Base-by-base conservation (phyloP, 2,329 filamentous ascomycete species). In the Chaetomium strumarium region DNA sequence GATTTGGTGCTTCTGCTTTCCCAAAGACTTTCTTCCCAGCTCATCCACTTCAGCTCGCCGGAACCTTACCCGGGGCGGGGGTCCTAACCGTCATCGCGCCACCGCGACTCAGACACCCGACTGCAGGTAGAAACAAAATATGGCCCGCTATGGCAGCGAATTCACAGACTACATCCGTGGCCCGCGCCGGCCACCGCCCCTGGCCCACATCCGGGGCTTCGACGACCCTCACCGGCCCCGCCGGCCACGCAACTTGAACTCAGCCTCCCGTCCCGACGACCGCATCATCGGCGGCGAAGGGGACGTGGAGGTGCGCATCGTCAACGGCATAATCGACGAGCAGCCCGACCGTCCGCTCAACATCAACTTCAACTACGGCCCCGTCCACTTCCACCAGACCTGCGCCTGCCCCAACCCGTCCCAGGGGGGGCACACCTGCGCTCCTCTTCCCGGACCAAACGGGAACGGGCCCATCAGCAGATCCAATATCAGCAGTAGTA, bases 361-460 rank as follows among this genome's bases (percentile, higher is more conserved):
- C 44, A 33, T 58, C 20, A 47, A 58, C 30, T 51, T 60, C 45
- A 58, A 59, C 49, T 56, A 55, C 33, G 54, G 52, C 14, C 48
- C 45, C 33, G 46, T 58, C 41, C 33, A 52, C 30, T 36, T 51
- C 54, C 40, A 51, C 46, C 54, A 51, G 10, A 20, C 34, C 12
- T n/a, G n/a, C n/a, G 3, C 29, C 12, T 47, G 49, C 31, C 46
- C 44, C 39, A 20, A 34, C 34, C 33, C 17, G 2, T 12, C 31
- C 10, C 38, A 17, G 8, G 13, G 29, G 33, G 24, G 30, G 39
- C 6, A 24, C 36, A 16, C 24, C 8, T 29, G 41, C 42, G 36
- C n/a, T 36, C 36, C 16, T 30, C 37, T 46, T 41, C 41, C 36
- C 31, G n/a, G n/a, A n/a, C n/a, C n/a, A n/a, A n/a, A n/a, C n/a